Evolutionary conservation across 352 stramenopile species (phyloP).

Genomic region (Globisporangium paroecandrum): DNA sequence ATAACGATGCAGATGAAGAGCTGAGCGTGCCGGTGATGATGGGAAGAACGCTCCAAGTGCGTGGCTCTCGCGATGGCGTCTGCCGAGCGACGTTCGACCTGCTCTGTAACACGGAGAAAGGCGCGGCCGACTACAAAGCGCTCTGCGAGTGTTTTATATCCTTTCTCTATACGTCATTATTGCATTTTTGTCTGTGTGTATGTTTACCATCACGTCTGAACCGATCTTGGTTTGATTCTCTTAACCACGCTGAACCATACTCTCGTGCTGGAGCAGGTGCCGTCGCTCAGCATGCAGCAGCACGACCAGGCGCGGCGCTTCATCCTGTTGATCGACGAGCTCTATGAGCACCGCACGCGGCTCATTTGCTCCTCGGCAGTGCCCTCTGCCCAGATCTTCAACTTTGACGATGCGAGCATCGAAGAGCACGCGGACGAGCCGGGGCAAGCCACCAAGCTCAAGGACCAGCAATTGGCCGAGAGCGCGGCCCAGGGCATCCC

Average conservation of each 20-base stretch:
- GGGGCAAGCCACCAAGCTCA: conserved; percentile 33
- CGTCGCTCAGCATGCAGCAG: conserved; percentile 74
- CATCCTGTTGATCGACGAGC: conserved; percentile 96
- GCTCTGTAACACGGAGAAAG: conserved; percentile 93
- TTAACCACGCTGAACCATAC: conserved; percentile 37
- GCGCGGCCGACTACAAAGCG: conserved; percentile 94
- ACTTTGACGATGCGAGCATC: conserved; percentile 56
- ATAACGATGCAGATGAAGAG: conserved; percentile 18
- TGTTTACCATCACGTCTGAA: background rate
- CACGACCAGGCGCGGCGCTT: conserved; percentile 94
- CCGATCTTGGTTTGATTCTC: background rate
- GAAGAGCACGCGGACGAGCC: conserved; percentile 15
- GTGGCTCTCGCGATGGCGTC: conserved; percentile 37
- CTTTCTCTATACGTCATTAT: background rate
- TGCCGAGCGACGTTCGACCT: conserved; percentile 89
- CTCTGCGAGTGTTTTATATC: conserved; percentile 85
- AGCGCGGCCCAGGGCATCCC: conserved; percentile 44
- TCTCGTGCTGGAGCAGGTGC: conserved; percentile 89
- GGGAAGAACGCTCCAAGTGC: conserved; percentile 55
- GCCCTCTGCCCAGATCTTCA: conserved; percentile 50
- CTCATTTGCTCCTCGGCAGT: conserved; percentile 57
- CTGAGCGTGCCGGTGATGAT: conserved; percentile 78
- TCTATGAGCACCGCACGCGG: conserved; percentile 90
- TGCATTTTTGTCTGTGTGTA: background rate
- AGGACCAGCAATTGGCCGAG: conserved; percentile 29